Base-by-base conservation (phyloP, 225 moss, liverwort and hornwort genomes). In the Takakia lepidozioides region DNA sequence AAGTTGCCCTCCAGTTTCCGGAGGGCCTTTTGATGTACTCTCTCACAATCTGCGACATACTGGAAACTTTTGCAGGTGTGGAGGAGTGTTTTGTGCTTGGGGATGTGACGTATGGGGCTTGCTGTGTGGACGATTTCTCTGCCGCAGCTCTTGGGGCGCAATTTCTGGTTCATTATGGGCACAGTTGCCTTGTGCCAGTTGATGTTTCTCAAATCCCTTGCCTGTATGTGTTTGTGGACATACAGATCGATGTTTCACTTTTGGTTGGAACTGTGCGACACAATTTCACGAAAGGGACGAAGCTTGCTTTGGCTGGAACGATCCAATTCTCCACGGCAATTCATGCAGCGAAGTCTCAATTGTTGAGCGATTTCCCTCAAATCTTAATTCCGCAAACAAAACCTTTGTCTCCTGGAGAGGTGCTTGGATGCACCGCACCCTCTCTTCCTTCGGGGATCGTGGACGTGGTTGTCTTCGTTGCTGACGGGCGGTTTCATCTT, bases 211-310 rank as follows among this genome's bases (percentile, higher is more conserved):
- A 76, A 30, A 90, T 98, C 24, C 95, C 95, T 5, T 98, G 95
- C 68, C 66, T 95, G 21, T 98, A 98, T n/a, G 82, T 98, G 2
- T 98, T 98, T 60, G 95, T 98, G 2, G 95, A 98, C 36, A 90
- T 95, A 43, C 95, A 87, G 61, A 90, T 95, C 14, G 90, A 95
- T 38, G 81, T 95, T 22, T 54, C 68, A 3, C 76, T 80, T 61
- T 61, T 95, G 44, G 84, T 90, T 17, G 74, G 68, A 18, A 73
- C 77, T 1, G 69, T 95, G 36, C 82, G 67, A 65, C 65, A 72
- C 30, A 95, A 90, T 26, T 80, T 95, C 24, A 68, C 63, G 27
- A 22, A 24, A 6, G 75, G 61, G 22, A 65, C 69, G 18, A 90
- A 82, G 51, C 71, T 95, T 15, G 90, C 86, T 1, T 56, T 95